Conservation (phyloP, 176 grass and related monocot genomes). For the Triticum monococcum region DNA sequence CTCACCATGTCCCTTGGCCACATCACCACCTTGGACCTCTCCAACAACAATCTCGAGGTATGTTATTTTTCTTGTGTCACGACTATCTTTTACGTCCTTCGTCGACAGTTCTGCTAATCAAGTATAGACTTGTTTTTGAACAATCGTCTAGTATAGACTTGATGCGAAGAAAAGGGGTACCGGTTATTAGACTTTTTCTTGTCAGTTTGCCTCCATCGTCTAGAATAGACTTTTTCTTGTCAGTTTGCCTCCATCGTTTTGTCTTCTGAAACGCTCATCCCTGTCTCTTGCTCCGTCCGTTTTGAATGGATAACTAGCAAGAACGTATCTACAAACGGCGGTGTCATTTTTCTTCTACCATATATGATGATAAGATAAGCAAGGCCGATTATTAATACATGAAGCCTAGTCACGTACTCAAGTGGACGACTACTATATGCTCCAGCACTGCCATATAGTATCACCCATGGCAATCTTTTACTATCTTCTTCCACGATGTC, state of each 20-base stretch:
- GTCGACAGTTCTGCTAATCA: neutral
- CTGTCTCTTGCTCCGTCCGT: neutral
- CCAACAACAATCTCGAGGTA: slow-evolving; percentile 95
- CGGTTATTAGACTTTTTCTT: too few species aligned
- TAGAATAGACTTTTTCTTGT: neutral
- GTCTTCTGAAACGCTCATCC: neutral
- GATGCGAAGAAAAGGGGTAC: too few species aligned
- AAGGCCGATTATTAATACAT: slow-evolving; percentile 21
- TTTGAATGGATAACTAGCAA: slow-evolving; percentile 3
- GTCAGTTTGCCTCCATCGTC: too few species aligned
- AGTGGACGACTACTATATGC: neutral
- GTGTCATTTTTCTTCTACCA: neutral
- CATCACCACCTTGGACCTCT: slow-evolving; percentile 85
- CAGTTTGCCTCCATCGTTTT: neutral
- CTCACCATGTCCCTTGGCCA: slow-evolving; percentile 57
- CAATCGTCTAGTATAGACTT: too few species aligned
- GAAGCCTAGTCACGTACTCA: neutral
- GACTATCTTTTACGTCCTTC: neutral
- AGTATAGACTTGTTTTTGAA: too few species aligned
- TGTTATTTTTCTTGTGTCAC: neutral
- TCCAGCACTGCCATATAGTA: neutral
- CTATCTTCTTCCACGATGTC: neutral
- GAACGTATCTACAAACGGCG: slow-evolving; percentile 24
- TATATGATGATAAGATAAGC: slow-evolving; percentile 40
- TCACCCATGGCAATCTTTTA: neutral